Base-by-base conservation (phyloP, 2,329 filamentous ascomycete genomes). In the Cryphonectria naterciae region DNA sequence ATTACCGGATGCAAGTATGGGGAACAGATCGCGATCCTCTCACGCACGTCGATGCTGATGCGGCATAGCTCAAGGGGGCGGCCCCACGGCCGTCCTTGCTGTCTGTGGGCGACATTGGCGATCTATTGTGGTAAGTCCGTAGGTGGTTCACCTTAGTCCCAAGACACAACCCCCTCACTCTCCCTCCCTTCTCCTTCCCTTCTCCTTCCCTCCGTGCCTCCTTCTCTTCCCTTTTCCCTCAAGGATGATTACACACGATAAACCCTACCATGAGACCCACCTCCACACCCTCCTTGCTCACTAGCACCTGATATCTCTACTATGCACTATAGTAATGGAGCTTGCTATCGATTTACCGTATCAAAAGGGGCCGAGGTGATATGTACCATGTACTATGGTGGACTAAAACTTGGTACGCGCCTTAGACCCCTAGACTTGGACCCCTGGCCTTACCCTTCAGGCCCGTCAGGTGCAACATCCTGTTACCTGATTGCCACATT, bases 11-110 rank as follows among this genome's bases (percentile, higher is more conserved):
- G 52, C 52, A 56, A 28, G 25, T 58, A 58, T 17, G 54, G 13
- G 15, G 15, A 19, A 58, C 25, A 15, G 25, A 58, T 58, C 54
- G 28, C 54, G 54, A 58, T 58, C 54, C 54, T 58, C 19, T 58
- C 13, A 58, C 54, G 54, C 54, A 58, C 25, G 25, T 58, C 35
- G 58, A 13, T n/a, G 58, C 32, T 39, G 58, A 61, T 61, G 58
- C 32, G 35, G 54, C 54, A 58, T 58, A 35, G 54, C 15, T 58
- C 54, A 58, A 32, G 25, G 54, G 54, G 54, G 19, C 49, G 25
- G 15, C 28, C 54, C 54, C 54, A 19, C 19, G 46, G 46, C 46
- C n/a, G 46, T 49, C 4, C 19, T n/a, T 22, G 25, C 25, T 58
- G 54, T 32, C 25, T 32, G 54, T 19, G 5, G 54, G 54, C 54